Evolutionary conservation across 768 basidiomycete genomes (phyloP).

Genomic region (Pulveroboletus sp.): DNA sequence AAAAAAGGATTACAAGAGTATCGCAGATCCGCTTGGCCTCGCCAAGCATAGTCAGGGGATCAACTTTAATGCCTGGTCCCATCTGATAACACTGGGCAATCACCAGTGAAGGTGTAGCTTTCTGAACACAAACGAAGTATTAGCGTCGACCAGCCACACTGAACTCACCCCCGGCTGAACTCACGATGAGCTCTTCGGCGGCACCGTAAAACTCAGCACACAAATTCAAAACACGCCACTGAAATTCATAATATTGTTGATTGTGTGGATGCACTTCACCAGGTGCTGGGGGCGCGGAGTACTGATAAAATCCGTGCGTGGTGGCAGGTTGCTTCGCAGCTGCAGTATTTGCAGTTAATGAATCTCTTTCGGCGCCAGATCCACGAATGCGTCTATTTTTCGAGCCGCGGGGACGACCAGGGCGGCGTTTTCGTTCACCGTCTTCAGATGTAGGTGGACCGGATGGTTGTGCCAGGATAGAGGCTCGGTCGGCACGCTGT

Average conservation of each 20-base stretch:
- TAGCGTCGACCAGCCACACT: constrained; percentile 6
- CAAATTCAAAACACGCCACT: constrained; percentile 79
- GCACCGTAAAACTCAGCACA: constrained; percentile 86
- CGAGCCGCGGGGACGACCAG: constrained; percentile 77
- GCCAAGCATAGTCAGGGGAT: constrained; percentile 68
- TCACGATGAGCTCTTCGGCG: constrained; percentile 79
- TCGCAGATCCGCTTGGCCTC: constrained; percentile 82
- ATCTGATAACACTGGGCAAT: constrained; percentile 80
- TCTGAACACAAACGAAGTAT: constrained; percentile 28
- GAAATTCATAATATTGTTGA: constrained; percentile 82
- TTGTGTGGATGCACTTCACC: constrained; percentile 59
- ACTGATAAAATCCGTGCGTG: constrained; percentile 45
- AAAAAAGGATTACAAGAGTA: constrained; percentile 50
- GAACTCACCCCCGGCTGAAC: constrained; percentile 29
- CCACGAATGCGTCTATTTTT: constrained; percentile 61
- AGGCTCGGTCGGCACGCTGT: constrained; percentile 23
- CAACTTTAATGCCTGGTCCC: constrained; percentile 65
- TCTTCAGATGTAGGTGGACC: constrained; percentile 27
- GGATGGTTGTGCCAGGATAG: constrained; percentile 23
- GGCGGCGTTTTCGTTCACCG: constrained; percentile 60
- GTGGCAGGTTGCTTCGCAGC: constrained; percentile 30
- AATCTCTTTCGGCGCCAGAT: constrained; percentile 27
- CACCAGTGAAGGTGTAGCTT: constrained; percentile 63
- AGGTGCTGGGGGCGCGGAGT: constrained; percentile 39
- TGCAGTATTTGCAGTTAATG: constrained; percentile 8